Evolutionary conservation across 169 alveolate species (phyloP).

Genomic region (Plasmodium falciparum): DNA sequence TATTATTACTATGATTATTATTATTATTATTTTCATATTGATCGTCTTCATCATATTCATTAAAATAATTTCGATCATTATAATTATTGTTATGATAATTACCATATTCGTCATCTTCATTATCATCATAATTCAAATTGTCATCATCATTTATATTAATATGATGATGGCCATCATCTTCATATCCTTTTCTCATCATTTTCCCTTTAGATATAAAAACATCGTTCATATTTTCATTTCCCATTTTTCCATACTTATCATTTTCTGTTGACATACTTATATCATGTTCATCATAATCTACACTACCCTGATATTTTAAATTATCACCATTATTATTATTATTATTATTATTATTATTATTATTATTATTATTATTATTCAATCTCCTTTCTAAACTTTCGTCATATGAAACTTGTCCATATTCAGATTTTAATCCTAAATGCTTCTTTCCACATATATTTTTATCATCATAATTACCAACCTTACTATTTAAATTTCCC

Average conservation of each 20-base stretch:
- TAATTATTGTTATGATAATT: neutral
- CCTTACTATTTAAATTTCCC: neutral
- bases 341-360: too few relatives aligned
- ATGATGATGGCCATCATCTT: neutral
- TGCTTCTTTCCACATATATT: neutral
- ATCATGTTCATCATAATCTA: neutral
- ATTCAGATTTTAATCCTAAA: neutral
- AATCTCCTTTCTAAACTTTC: too few relatives aligned
- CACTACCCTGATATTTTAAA: neutral
- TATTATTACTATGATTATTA: neutral
- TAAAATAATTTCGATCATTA: neutral
- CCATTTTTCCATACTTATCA: neutral
- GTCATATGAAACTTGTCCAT: too few relatives aligned
- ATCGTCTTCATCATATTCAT: neutral
- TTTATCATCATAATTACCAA: neutral
- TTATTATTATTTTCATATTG: neutral
- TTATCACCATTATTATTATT: too few relatives aligned
- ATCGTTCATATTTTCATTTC: neutral
- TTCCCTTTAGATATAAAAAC: neutral
- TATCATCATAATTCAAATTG: too few relatives aligned
- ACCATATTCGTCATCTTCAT: too few relatives aligned
- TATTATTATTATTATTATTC: too few relatives aligned
- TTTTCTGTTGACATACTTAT: neutral
- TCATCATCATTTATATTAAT: too few relatives aligned
- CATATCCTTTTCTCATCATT: too few relatives aligned